Percentiles rank a stretch among this genome's conserved stretches.
phyloP scores from a whole-genome alignment of 2,329 filamentous ascomycete genomes.

The Albifimbria verrucaria region DNA sequence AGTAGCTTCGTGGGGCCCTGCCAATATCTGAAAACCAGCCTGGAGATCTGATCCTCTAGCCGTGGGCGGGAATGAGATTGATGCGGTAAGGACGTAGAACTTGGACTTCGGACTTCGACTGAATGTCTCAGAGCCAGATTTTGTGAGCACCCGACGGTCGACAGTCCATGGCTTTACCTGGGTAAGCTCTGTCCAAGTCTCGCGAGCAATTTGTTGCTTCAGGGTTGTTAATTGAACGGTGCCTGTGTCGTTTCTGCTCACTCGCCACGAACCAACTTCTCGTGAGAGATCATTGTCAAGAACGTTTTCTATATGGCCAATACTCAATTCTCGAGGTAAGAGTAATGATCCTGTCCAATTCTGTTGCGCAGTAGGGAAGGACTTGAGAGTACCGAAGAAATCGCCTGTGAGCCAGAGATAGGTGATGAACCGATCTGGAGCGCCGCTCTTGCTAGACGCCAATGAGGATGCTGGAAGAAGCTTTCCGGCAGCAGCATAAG shows the following conservation, averaged over 20 bases:
- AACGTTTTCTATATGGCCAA: conserved; percentile 35
- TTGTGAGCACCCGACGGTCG: conserved; percentile 15
- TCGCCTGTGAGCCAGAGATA: conserved; percentile 42
- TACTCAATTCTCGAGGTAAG: conserved; percentile 38
- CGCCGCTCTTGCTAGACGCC: conserved; percentile 32
- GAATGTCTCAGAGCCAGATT: conserved; percentile 11
- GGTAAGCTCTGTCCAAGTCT: conserved; percentile 28
- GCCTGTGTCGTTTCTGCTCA: conserved; percentile 24
- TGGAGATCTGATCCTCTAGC: conserved; percentile 30
- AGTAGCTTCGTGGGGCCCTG: conserved; percentile 35
- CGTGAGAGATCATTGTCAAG: conserved; percentile 35
- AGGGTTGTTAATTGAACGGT: conserved; percentile 33
- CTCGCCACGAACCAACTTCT: conserved; percentile 36
- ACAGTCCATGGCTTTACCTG: conserved; percentile 19
- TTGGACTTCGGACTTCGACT: conserved; percentile 23
- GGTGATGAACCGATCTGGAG: conserved; percentile 37
- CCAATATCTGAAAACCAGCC: conserved; percentile 38
- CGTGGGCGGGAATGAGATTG: conserved; percentile 30
- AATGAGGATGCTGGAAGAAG: conserved; percentile 32
- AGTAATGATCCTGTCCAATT: conserved; percentile 42
- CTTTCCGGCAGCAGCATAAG: conserved; percentile 42
- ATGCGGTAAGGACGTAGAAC: conserved; percentile 34
- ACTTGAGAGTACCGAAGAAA: conserved; percentile 31
- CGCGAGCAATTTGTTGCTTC: conserved; percentile 34
- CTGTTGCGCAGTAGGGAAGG: conserved; percentile 36